Evolutionary conservation across 2,329 filamentous ascomycete species (phyloP), one percentile per base, ranked within the genome.

Genomic region (Claviceps pusilla): DNA sequence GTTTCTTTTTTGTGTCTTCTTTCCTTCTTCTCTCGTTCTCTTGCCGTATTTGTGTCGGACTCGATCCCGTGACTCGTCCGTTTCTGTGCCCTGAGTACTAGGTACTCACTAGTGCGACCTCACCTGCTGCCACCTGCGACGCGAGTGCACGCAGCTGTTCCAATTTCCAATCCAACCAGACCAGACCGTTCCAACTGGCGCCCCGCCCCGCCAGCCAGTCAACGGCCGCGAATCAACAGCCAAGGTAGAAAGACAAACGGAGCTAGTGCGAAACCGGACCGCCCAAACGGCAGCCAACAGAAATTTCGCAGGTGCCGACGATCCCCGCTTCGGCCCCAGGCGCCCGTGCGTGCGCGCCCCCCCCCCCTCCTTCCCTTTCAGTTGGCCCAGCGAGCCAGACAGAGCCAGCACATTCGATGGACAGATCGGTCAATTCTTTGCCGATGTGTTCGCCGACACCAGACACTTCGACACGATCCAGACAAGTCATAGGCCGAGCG

Each of bases 361-460:
- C 48, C 31, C 33, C 14, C 19, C 19, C 19, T 19, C 19, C 19
- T 19, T 12, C 12, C 4, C 28, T n/a, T 16, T 24, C 29, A 31
- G 46, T 48, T 33, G 49, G 37, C 43, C 43, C 43, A 46, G 43
- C 14, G 4, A 41, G 35, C 39, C 53, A 54, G 14, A 19, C 19
- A 19, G 19, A 19, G 19, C 19, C 19, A 19, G 19, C 53, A 46
- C 48, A 42, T n/a, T 45, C 53, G 37, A 52, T 37, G 50, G 29
- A 19, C 33, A n/a, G n/a, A 42, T 56, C 55, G 55, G 55, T 52
- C 31, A 56, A 56, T 49, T 50, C 53, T 54, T 56, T 54, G 50
- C 52, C 52, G 50, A 54, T 39, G 54, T 47, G 55, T 56, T 56
- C 50, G 55, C 55, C 55, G 55, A 56, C 50, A 54, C 52, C 49